Percentiles rank a stretch among this genome's conserved stretches.
Evolutionary conservation across 2,329 filamentous ascomycete genomes (phyloP).

Genomic region (Cladorrhinum sp.): DNA sequence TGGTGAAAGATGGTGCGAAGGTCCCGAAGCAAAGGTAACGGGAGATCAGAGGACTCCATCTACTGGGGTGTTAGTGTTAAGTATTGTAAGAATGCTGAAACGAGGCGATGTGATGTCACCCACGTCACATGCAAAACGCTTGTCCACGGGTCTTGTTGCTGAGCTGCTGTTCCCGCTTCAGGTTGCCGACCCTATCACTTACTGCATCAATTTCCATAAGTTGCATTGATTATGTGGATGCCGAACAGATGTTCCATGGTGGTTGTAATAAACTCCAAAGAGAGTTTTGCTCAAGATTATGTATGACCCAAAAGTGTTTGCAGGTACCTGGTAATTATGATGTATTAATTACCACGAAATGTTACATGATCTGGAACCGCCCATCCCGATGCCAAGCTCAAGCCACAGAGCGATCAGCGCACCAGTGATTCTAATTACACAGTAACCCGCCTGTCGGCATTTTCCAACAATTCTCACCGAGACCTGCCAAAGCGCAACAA

Average conservation of each 20-base stretch:
- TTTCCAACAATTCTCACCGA: background rate
- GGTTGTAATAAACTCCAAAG: background rate
- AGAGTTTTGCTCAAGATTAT: background rate
- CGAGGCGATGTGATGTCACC: slow-evolving; percentile 18
- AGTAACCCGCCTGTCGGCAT: background rate
- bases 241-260: background rate
- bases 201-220: background rate
- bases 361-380: background rate
- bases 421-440: too few species aligned
- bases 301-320: background rate
- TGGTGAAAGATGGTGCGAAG: background rate
- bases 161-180: background rate
- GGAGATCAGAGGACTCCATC: background rate
- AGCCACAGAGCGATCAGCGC: slow-evolving; percentile 1
- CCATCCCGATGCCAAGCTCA: background rate
- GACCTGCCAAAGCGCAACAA: background rate
- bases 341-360: background rate
- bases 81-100: background rate
- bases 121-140: slow-evolving; percentile 18
- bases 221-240: background rate
- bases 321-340: background rate
- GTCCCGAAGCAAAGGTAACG: background rate
- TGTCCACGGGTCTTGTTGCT: background rate
- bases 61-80: background rate
- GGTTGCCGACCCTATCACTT: background rate